These are phyloP conservation scores for Cydonia oblonga DNA, from an alignment of 331 rosid genomes.

Conservation along the genomic window DNA sequence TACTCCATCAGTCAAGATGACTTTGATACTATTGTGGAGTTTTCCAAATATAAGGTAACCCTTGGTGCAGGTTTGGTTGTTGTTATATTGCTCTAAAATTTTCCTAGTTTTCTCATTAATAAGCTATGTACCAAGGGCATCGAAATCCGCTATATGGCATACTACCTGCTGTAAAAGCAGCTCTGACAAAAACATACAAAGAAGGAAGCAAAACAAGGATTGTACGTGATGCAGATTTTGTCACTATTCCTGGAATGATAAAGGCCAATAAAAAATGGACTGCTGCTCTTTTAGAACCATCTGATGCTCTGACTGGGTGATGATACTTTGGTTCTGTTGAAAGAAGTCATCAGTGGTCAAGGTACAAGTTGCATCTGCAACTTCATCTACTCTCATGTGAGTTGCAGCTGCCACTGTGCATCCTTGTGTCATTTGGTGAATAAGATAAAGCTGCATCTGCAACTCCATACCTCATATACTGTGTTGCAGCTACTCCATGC, in stretches of 20 bases:
- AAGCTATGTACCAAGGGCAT: constrained; percentile 44
- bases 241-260: constrained; percentile 59
- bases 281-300: constrained; percentile 72
- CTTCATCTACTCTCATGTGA: too few species aligned
- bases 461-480: too few species aligned
- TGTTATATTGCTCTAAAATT: background rate
- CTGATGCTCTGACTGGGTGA: constrained; percentile 44
- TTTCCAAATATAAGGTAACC: constrained; percentile 77
- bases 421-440: too few species aligned
- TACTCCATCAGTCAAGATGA: constrained; percentile 80
- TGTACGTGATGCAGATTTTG: constrained; percentile 62
- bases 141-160: constrained; percentile 74
- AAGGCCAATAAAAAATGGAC: constrained; percentile 72
- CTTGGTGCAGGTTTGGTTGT: background rate
- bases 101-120: background rate
- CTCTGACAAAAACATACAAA: constrained; percentile 82
- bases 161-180: constrained; percentile 57
- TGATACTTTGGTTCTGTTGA: constrained; percentile 19
- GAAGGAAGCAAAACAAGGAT: constrained; percentile 57
- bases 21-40: constrained; percentile 65
- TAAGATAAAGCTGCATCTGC: too few species aligned
- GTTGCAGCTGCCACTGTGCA: too few species aligned
- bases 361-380: too few species aligned
- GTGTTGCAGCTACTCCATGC: too few species aligned
- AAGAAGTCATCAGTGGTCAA: too few species aligned